These are phyloP conservation scores for Capronia coronata DNA, from an alignment of 2,329 filamentous ascomycete species.

Conservation along the genomic window DNA sequence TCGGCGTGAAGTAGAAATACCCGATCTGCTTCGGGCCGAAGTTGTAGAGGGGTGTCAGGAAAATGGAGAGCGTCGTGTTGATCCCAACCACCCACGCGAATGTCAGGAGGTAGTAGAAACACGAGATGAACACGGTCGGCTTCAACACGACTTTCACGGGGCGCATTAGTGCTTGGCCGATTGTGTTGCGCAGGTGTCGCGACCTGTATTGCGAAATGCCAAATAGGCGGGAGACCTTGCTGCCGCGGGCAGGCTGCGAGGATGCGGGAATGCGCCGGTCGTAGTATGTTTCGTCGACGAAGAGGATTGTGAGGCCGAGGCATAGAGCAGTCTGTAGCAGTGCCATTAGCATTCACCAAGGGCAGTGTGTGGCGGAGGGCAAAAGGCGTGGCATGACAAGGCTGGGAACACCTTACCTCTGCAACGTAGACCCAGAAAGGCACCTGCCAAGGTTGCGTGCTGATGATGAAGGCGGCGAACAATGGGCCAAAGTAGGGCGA, in stretches of 20 bases:
- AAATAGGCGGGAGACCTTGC: constrained; percentile 30
- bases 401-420: constrained; percentile 15
- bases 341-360: neutral
- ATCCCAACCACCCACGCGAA: constrained; percentile 45
- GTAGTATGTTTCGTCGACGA: constrained; percentile 38
- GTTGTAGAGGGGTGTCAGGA: constrained; percentile 46
- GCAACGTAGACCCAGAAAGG: constrained; percentile 36
- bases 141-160: constrained; percentile 37
- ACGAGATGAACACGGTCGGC: constrained; percentile 34
- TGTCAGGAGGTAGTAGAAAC: constrained; percentile 37
- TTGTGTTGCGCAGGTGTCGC: constrained; percentile 31
- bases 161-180: constrained; percentile 34
- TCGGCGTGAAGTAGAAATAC: constrained; percentile 54
- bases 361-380: too few species aligned
- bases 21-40: constrained; percentile 48
- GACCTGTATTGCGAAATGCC: constrained; percentile 29
- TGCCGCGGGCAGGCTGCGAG: constrained; percentile 26
- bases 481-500: constrained; percentile 29
- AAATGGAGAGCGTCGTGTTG: constrained; percentile 51
- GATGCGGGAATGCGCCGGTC: constrained; percentile 30
- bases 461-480: constrained; percentile 35
- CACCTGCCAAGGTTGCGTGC: constrained; percentile 34
- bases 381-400: neutral
- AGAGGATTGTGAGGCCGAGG: constrained; percentile 32
- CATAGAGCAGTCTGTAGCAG: constrained; percentile 28